Evolutionary conservation across 371 early-diverging fungal species (phyloP).

Genomic region (Rhizopus stolonifer): DNA sequence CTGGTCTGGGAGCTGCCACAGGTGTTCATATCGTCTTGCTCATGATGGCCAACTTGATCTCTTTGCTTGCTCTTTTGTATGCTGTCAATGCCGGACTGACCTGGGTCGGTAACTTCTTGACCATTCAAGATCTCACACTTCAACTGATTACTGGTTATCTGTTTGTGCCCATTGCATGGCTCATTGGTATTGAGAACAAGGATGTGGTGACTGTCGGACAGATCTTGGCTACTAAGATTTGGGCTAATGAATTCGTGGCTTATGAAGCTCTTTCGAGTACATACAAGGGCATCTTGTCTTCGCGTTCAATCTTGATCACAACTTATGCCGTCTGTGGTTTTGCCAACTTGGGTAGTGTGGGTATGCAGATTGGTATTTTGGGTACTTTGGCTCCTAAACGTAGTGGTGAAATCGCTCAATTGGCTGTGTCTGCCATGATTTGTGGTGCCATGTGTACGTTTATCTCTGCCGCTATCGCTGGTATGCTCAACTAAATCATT

Average conservation of each 20-base stretch:
- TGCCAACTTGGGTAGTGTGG: constrained; percentile 86
- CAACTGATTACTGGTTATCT: constrained; percentile 74
- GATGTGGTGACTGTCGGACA: constrained; percentile 69
- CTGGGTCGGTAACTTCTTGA: constrained; percentile 74
- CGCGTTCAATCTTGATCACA: constrained; percentile 54
- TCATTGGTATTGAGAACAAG: constrained; percentile 72
- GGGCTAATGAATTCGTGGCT: constrained; percentile 92
- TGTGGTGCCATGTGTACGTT: constrained; percentile 83
- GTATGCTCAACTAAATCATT: constrained; percentile 50
- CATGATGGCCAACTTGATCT: constrained; percentile 75
- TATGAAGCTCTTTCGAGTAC: constrained; percentile 53
- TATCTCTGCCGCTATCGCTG: constrained; percentile 84
- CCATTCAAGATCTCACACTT: constrained; percentile 61
- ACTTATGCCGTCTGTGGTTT: constrained; percentile 89
- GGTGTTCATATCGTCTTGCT: constrained; percentile 79
- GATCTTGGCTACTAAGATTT: constrained; percentile 83
- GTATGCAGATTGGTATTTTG: constrained; percentile 82
- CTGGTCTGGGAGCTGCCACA: constrained; percentile 82
- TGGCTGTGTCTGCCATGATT: constrained; percentile 81
- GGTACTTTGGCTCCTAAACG: constrained; percentile 83
- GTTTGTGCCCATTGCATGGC: constrained; percentile 79
- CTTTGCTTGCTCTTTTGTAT: constrained; percentile 72
- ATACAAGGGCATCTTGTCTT: constrained; percentile 27
- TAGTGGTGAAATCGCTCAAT: constrained; percentile 69
- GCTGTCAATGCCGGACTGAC: constrained; percentile 70